These are phyloP conservation scores for Leptographium lundbergii DNA, from an alignment of 2,329 filamentous ascomycete species.

Conservation along the genomic window DNA sequence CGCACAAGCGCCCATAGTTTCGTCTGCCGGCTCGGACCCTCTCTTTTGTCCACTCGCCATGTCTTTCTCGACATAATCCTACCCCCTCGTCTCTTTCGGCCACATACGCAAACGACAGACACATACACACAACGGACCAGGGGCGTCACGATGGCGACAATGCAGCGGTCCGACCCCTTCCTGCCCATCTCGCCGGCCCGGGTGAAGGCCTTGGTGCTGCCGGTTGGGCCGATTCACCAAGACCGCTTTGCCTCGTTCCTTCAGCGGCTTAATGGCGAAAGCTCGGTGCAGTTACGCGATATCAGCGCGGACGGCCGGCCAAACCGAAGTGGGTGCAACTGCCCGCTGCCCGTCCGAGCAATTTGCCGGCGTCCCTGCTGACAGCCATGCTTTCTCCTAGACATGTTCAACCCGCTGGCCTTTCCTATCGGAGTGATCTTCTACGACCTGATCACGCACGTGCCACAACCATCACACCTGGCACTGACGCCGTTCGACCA, in stretches of 20 bases:
- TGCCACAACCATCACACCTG: conserved; percentile 67
- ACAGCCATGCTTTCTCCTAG: conserved; percentile 28
- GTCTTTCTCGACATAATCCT: background rate
- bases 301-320: conserved; percentile 74
- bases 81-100: background rate
- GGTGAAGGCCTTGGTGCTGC: conserved; percentile 76
- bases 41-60: conserved; percentile 2
- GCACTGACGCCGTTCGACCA: conserved; percentile 80
- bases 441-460: conserved; percentile 74
- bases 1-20: background rate
- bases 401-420: conserved; percentile 85
- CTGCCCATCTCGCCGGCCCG: conserved; percentile 84
- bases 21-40: background rate
- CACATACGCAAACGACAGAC: background rate
- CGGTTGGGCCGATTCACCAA: conserved; percentile 73
- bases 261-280: conserved; percentile 62
- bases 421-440: conserved; percentile 79
- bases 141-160: background rate
- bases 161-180: conserved; percentile 56
- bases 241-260: conserved; percentile 71
- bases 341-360: background rate
- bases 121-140: background rate
- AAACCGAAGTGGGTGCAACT: conserved; percentile 60
- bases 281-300: conserved; percentile 74
- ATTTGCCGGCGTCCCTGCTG: background rate